Percentiles rank a stretch among this genome's conserved stretches.
Conservation (phyloP, 306 rosid genomes). For the Trifolium pratense region DNA sequence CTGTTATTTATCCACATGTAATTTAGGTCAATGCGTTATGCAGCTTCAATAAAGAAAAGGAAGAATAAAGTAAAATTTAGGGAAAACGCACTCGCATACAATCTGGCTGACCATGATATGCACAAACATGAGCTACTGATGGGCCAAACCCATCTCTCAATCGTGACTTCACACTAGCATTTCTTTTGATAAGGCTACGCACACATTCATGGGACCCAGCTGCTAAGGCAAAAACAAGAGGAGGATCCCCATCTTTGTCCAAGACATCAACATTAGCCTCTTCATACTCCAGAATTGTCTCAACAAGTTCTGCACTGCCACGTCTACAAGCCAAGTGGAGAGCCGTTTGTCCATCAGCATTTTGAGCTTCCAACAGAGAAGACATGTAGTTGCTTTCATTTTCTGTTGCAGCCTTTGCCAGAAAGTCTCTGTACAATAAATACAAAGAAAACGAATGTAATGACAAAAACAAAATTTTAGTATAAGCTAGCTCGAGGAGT, state of each 20-base stretch:
- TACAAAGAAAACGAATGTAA: constrained; percentile 35
- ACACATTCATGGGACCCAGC: constrained; percentile 98
- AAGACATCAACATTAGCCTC: constrained; percentile 91
- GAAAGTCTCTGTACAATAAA: constrained; percentile 73
- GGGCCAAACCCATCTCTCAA: constrained; percentile 95
- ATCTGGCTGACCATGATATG: constrained; percentile 98
- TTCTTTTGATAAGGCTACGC: constrained; percentile 71
- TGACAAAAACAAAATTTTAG: constrained; percentile 3
- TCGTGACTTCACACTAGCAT: constrained; percentile 84
- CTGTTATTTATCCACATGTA: constrained; percentile 56
- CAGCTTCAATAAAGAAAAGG: constrained; percentile 37
- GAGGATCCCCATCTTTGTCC: constrained; percentile 99
- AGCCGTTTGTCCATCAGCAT: constrained; percentile 95
- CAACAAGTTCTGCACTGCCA: constrained; percentile 88
- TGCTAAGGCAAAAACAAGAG: constrained; percentile 93
- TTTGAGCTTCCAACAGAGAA: constrained; percentile 81
- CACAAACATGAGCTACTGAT: constrained; percentile 96
- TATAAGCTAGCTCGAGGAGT: constrained; percentile 37
- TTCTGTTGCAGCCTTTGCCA: constrained; percentile 69
- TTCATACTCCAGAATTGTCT: constrained; percentile 74
- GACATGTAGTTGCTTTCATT: constrained; percentile 60
- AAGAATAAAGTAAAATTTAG: constrained; percentile 40
- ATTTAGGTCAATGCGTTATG: constrained; percentile 32
- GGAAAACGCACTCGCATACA: constrained; percentile 90
- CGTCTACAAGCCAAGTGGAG: constrained; percentile 97